Percentiles rank a stretch among this genome's conserved stretches.
Evolutionary conservation across 768 basidiomycete genomes (phyloP).

Genomic region (Russula earlei): DNA sequence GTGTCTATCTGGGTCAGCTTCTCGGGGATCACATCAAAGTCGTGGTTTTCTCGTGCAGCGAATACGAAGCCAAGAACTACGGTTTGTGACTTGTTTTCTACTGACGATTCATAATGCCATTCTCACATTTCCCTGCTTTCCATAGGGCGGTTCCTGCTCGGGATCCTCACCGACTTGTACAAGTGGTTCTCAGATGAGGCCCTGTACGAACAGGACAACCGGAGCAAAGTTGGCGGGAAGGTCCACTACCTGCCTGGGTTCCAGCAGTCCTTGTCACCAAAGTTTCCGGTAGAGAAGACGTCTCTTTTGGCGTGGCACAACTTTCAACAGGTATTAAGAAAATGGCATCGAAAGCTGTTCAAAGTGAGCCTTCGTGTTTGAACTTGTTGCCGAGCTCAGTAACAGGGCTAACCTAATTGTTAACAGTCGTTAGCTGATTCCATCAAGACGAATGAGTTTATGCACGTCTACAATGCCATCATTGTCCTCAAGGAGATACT

Average conservation of each 20-base stretch:
- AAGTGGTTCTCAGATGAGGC: constrained; percentile 75
- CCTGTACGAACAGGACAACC: constrained; percentile 61
- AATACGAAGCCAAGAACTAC: constrained; percentile 92
- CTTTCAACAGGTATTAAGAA: constrained; percentile 62
- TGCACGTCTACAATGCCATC: constrained; percentile 97
- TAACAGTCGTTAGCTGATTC: constrained; percentile 69
- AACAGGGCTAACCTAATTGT: background rate
- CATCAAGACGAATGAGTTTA: constrained; percentile 83
- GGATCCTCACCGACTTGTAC: constrained; percentile 66
- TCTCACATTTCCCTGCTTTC: background rate
- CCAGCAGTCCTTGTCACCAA: constrained; percentile 42
- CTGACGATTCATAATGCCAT: background rate
- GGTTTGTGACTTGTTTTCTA: constrained; percentile 37
- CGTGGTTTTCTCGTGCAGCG: constrained; percentile 87
- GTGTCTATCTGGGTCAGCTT: constrained; percentile 38
- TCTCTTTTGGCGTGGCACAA: constrained; percentile 60
- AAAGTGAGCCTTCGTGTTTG: constrained; percentile 40
- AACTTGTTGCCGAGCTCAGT: background rate
- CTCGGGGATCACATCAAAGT: constrained; percentile 78
- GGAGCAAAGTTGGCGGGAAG: constrained; percentile 54
- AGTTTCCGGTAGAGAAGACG: constrained; percentile 34
- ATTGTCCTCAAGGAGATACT: constrained; percentile 86
- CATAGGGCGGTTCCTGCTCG: constrained; percentile 77
- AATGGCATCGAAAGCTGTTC: constrained; percentile 75
- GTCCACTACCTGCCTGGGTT: constrained; percentile 60